Base-by-base conservation (phyloP, 2,329 filamentous ascomycete species). In the Aspergillus latus region DNA sequence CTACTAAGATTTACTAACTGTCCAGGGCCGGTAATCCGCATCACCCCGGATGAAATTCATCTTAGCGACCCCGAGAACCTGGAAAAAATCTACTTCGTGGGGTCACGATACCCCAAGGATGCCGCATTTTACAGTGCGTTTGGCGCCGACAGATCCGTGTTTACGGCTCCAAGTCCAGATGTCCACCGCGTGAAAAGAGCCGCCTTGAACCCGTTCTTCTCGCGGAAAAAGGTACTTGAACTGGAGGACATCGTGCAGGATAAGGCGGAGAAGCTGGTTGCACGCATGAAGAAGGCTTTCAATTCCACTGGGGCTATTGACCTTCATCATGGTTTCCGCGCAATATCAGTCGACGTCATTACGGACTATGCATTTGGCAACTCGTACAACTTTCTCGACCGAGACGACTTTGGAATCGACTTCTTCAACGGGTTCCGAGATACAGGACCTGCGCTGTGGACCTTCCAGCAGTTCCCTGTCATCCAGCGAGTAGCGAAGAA, bases 161-260 rank as follows among this genome's bases (percentile, higher is more conserved):
- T 72, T 50, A 62, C 64, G 8, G 67, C 66, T 1, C 46, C 62
- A 15, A 63, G 61, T 48, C 62, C 65, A 43, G 64, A 68, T 15
- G 51, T 65, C 10, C 68, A 71, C 57, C 67, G 66, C 9, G 57
- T 65, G 6, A 66, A 68, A 45, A 62, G 69, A 32, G 60, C 67
- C 21, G 65, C 68, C 2, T 58, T 71, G 47, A 69, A 64, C 52
- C 65, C 68, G 13, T 69, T 68, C 59, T 71, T 71, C 55, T 69
- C 69, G 1, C 57, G 59, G n/a, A 60, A 61, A 39, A 59, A 59
- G 8, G 65, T 70, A 13, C 44, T 59, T 3, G 58, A 59, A 2
- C 56, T 68, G 26, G 67, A 71, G 54, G 58, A 63, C 1, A 57
- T 68, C 5, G 61, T 72, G 30, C 57, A 64, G 15, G 44, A 48